Evolutionary conservation across 164 flowering plant genomes (phyloP).

Genomic region (Berberis vulgaris): DNA sequence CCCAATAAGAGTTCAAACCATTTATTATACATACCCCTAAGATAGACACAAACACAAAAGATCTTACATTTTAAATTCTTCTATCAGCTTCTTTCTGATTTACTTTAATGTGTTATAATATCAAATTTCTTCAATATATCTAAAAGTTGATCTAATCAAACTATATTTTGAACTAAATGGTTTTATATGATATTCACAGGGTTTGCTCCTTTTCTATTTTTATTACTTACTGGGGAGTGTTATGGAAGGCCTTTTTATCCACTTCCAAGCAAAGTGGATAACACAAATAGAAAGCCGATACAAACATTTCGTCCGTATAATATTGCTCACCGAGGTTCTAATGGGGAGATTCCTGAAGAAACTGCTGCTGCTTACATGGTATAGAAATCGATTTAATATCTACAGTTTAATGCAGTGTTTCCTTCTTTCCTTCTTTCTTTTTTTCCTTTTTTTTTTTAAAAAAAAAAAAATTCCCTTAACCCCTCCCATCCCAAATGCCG

Average conservation of each 20-base stretch:
- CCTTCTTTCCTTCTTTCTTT: too few species aligned
- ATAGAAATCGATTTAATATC: constrained; percentile 1
- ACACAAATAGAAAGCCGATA: constrained; percentile 14
- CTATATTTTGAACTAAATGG: neutral
- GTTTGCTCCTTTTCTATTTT: constrained; percentile 8
- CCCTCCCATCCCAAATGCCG: too few species aligned
- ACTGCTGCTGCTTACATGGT: constrained; percentile 33
- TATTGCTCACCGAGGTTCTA: constrained; percentile 35
- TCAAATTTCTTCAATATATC: neutral
- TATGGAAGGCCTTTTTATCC: constrained; percentile 27
- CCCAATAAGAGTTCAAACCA: too few species aligned
- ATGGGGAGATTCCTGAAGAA: constrained; percentile 38
- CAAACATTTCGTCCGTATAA: constrained; percentile 30
- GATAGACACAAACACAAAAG: too few species aligned
- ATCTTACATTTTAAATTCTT: too few species aligned
- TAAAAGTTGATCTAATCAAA: neutral
- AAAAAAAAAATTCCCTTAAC: too few species aligned
- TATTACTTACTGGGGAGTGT: constrained; percentile 12
- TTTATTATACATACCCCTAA: too few species aligned
- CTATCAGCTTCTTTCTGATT: too few species aligned
- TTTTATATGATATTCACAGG: constrained; percentile 28
- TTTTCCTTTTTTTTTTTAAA: too few species aligned
- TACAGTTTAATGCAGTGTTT: neutral
- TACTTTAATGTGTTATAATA: too few species aligned
- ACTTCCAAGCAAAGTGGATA: constrained; percentile 18